Base-by-base conservation (phyloP, 2,329 filamentous ascomycete species). In the Diaporthe sp. region DNA sequence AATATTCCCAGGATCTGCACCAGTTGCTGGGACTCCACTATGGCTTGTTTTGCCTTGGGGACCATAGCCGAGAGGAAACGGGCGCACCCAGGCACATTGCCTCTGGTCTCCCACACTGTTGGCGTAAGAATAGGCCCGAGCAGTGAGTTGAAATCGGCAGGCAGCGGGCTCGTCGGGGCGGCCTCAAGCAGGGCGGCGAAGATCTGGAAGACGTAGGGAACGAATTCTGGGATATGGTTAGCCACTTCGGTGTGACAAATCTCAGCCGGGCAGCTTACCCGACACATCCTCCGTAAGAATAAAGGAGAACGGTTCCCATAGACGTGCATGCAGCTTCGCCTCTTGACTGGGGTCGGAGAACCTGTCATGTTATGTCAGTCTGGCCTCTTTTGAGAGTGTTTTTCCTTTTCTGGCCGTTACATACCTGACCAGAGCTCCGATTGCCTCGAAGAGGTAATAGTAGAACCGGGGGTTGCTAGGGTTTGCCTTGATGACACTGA, bases 381-480 rank as follows among this genome's bases (percentile, higher is more conserved):
- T 9, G 19, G 22, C 59, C 35, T n/a, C 56, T 53, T 30, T 30
- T 25, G n/a, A 30, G 32, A 22, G 51, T 3, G 9, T 2, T 32
- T 12, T 22, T 50, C 42, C 13, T 5, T 37, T 37, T 22, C 12
- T 25, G 22, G 22, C 15, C n/a, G 37, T 32, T 39, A 79, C 84
- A 78, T 82, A 91, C 81, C 92, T 91, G 72, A 98, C 94, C 63
- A 99, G 88, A 22, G 97, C 96, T 44, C 97, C 97, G 59, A 99
- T 86, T 4, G 95, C 94, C 85, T 99, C 97, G 77, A 99, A 99
- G 82, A 98, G 95, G 83, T 96, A 99, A 86, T 99, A 99, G 85
- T 98, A 98, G 86, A 99, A 99, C 17, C 95, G 91, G 2, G 97
- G 97, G 84, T 99, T 99, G 86, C 96, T 98, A 0, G 97, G 97